phyloP scores from a whole-genome alignment of 1,284 basidiomycete species.

The Fomitopsis schrenkii region DNA sequence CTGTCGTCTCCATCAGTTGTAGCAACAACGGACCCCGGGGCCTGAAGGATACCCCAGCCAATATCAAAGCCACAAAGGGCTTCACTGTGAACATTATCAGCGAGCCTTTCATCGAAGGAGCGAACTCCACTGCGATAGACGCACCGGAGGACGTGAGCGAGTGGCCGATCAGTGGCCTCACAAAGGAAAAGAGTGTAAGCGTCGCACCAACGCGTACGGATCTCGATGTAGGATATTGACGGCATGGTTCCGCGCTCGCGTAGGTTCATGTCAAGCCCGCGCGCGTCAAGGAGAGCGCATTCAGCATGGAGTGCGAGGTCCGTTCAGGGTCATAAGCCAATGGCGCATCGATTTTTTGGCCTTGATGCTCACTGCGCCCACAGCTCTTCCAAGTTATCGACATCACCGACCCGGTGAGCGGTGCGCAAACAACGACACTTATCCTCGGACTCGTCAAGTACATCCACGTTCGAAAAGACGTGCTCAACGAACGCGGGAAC shows the following conservation, averaged over 20 bases:
- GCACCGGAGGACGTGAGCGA: constrained; percentile 64
- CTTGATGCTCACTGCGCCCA: too few species aligned
- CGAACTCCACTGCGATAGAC: constrained; percentile 66
- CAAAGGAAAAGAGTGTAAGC: constrained; percentile 51
- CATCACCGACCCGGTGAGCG: constrained; percentile 40
- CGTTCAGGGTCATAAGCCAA: constrained; percentile 5
- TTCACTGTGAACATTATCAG: constrained; percentile 79
- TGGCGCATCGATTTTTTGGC: neutral
- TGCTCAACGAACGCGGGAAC: constrained; percentile 41
- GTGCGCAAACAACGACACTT: constrained; percentile 47
- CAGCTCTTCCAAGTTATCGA: constrained; percentile 47
- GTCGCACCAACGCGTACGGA: neutral
- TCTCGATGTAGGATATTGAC: neutral
- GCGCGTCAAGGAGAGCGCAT: constrained; percentile 67
- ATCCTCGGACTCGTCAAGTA: constrained; percentile 62
- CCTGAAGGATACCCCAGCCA: constrained; percentile 63
- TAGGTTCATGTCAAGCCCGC: constrained; percentile 50
- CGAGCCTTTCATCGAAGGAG: constrained; percentile 70
- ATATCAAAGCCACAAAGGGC: constrained; percentile 63
- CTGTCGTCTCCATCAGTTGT: constrained; percentile 53
- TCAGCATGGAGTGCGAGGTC: constrained; percentile 73
- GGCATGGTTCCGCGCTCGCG: neutral
- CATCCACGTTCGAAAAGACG: constrained; percentile 56
- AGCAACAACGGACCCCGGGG: constrained; percentile 34
- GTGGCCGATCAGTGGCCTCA: constrained; percentile 73